Base-by-base conservation (phyloP, 1,139 yeast genomes). In the Scheffersomyces stambukii region DNA sequence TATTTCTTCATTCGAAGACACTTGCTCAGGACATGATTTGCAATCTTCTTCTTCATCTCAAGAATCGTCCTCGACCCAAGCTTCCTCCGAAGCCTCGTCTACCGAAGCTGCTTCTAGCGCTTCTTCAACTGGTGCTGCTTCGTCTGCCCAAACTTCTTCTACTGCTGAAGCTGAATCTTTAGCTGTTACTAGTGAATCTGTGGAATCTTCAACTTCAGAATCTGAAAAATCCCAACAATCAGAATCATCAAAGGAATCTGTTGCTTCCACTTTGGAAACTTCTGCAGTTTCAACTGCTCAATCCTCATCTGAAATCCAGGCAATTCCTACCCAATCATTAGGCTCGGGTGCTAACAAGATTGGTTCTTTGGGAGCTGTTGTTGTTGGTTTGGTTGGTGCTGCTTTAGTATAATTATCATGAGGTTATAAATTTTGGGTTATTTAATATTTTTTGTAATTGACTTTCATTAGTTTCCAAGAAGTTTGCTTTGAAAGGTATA, bases 1-100 rank as follows among this genome's bases (percentile, higher is more conserved):
- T 35, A 60, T 60, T 44, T 38, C 63, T 25, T 70, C 80, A 16
- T 81, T 83, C 56, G 52, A 72, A 54, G 42, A 56, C 39, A 50
- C 77, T 13, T 81, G 89, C 59, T 41, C 56, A 19, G 70, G 64
- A 36, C 62, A 53, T 44, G 41, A 45, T 29, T 41, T 36, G 28
- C 44, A 43, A 13, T 29, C 40, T 16, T 29, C 47, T 9, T 25
- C 46, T 21, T 28, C 46, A 11, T 56, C 60, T 19, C 40, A 53
- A 15, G 36, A 57, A 23, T 37, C 52, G 10, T 37, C 56, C n/a
- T 35, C 56, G 19, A 32, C 54, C 9, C 28, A 53, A 10, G 39
- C 60, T 25, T 31, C 56, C 3, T 37, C 59, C 11, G 40, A 62
- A 12, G 32, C 58, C 3, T 33, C 65, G 6, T 40, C 61, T 13